Evolutionary conservation across 768 basidiomycete genomes (phyloP), one percentile per base, ranked within the genome.

Genomic region (Roridomyces roridus): DNA sequence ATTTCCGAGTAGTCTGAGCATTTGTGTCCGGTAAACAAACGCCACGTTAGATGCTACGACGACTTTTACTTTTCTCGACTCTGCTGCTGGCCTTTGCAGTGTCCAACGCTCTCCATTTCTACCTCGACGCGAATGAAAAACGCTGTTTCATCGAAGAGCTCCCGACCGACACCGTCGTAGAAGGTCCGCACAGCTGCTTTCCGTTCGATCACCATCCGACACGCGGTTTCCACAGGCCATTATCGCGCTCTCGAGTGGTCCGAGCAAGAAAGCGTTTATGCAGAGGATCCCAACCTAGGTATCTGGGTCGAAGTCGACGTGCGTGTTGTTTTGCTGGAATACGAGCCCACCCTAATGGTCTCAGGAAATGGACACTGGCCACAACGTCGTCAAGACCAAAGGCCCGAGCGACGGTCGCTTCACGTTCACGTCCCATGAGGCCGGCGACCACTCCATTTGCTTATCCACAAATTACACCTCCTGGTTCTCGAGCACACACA

Each of bases 371-470:
- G 87, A 91, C 34, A 87, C 82, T 2, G 85, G 85, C 2, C 89
- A 98, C 65, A 74, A 80, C 49, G 90, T 98, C 15, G 94, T 93
- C 37, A 89, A 89, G 66, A 95, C 94, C 9, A 85, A 86, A n/a
- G 97, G 97, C 2, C 91, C 95, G 6, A 78, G 87, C 21, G 91
- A 96, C 46, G 92, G 97, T 25, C 86, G 86, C 55, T 98, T 98
- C 77, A 98, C 97, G 0, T 99, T 99, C 69, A 98, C 97, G 24
- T 97, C 96, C 5, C 94, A 97, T 70, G 94, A 96, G 57, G 83
- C 96, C 25, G 96, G 96, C 44, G 97, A 98, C 78, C 97, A 99
- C 77, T 88, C 92, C 49, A 97, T 99, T 68, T 99, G 97, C 70
- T 84, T 98, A 46, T 92, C 92, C 6, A 91, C 93, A 18, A 96